These are phyloP conservation scores for Botrytis aclada DNA, from an alignment of 2,329 filamentous ascomycete species.

Conservation along the genomic window DNA sequence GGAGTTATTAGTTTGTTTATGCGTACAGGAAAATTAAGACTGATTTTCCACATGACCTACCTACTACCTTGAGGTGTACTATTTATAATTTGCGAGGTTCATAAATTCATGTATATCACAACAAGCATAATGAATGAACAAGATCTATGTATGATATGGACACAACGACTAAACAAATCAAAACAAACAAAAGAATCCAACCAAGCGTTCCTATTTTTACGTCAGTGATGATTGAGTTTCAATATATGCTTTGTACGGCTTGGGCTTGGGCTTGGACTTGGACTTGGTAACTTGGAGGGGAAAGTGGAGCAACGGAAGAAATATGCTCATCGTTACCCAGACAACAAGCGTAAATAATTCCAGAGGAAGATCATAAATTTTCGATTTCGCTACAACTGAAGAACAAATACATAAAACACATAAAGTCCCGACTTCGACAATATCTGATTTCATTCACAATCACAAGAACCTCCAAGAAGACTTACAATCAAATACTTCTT, in stretches of 20 bases:
- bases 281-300: neutral
- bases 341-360: constrained; percentile 14
- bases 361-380: constrained; percentile 17
- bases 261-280: neutral
- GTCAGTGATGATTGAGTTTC: neutral
- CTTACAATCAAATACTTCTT: neutral
- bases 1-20: neutral
- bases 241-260: neutral
- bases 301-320: constrained; percentile 14
- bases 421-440: constrained; percentile 9
- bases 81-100: neutral
- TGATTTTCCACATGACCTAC: neutral
- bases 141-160: neutral
- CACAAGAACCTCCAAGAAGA: neutral
- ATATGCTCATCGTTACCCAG: constrained; percentile 3
- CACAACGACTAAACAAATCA: neutral
- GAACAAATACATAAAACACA: constrained; percentile 14
- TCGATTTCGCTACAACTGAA: neutral
- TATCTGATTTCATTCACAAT: neutral
- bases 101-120: neutral
- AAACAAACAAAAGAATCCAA: neutral
- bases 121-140: neutral
- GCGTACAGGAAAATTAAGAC: neutral
- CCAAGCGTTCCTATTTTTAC: neutral
- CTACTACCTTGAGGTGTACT: neutral